Evolutionary conservation across 129 eudicot genomes (phyloP), one percentile per base, ranked within the genome.

Genomic region (Arctium minus): DNA sequence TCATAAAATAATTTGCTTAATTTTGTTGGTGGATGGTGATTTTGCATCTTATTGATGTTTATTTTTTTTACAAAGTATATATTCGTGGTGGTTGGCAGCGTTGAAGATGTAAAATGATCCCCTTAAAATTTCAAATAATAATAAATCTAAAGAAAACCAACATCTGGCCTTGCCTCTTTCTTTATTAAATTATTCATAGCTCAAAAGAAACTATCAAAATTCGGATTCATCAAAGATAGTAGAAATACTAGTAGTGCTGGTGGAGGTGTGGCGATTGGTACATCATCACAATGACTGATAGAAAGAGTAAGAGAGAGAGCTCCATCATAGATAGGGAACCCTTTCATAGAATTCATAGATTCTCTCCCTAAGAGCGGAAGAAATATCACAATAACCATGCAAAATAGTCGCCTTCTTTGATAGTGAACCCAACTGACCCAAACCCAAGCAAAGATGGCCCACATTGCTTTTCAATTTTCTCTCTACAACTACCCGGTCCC

Each of bases 401-500:
- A 92, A 87, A 22, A 90, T 76, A n/a, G 29, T 90, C 90, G 11
- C 90, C 92, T 85, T 92, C 97, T 86, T 88, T 74, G 1, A 87
- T 40, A 0, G 87, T 87, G 72, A 78, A 88, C 27, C 97, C 97
- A 11, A 92, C 79, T n/a, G 92, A 83, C 1, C 86, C 84, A 38
- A 92, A 83, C 1, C 86, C 84, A 38, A 92, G 84, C 91, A 90
- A 85, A 1, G 89, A 42, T 5, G 97, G 92, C 94, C 97, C 88
- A 32, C 97, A 92, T 22, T 85, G 72, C n/a, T 72, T 88, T 77
- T 85, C 88, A 5, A 90, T 90, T 4, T 76, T 79, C 39, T 38
- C 94, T 0, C 35, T 60, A 65, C 97, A 92, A 71, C 97, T 22
- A 92, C 27, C 76, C 85, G 0, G 60, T 87, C 30, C 94, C 94